These are phyloP conservation scores for Globisporangium sylvaticum DNA, from an alignment of 352 stramenopile species.

Conservation along the genomic window DNA sequence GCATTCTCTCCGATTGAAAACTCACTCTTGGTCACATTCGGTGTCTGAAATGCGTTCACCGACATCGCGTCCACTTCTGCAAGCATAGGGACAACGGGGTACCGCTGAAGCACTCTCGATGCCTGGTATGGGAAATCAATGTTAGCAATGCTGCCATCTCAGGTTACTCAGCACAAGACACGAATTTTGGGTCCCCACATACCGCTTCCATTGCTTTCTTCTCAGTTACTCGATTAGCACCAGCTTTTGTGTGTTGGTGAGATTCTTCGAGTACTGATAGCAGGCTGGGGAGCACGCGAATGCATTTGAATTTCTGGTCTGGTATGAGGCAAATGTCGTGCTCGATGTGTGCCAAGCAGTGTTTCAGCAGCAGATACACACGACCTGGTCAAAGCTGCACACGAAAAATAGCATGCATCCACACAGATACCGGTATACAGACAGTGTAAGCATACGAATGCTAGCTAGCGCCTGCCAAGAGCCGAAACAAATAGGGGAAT, in stretches of 20 bases:
- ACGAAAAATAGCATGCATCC: conserved; percentile 1
- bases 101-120: conserved; percentile 35
- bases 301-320: conserved; percentile 43
- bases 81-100: conserved; percentile 46
- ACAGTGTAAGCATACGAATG: not conserved
- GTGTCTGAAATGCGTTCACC: conserved; percentile 18
- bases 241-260: conserved; percentile 18
- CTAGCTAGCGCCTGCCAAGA: not conserved
- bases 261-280: conserved; percentile 42
- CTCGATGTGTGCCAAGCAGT: conserved; percentile 45
- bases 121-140: conserved; percentile 19
- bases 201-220: conserved; percentile 58
- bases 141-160: not conserved
- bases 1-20: not conserved
- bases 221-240: conserved; percentile 28
- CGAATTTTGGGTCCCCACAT: conserved; percentile 4
- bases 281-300: conserved; percentile 45
- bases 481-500: not conserved
- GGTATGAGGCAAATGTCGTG: conserved; percentile 30
- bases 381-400: conserved; percentile 56
- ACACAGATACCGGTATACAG: not conserved
- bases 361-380: conserved; percentile 51
- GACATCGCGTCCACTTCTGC: conserved; percentile 46
- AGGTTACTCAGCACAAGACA: not conserved
- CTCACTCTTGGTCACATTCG: conserved; percentile 22